phyloP scores from a whole-genome alignment of 371 early-diverging fungal genomes.

The Mortierella sp. region DNA sequence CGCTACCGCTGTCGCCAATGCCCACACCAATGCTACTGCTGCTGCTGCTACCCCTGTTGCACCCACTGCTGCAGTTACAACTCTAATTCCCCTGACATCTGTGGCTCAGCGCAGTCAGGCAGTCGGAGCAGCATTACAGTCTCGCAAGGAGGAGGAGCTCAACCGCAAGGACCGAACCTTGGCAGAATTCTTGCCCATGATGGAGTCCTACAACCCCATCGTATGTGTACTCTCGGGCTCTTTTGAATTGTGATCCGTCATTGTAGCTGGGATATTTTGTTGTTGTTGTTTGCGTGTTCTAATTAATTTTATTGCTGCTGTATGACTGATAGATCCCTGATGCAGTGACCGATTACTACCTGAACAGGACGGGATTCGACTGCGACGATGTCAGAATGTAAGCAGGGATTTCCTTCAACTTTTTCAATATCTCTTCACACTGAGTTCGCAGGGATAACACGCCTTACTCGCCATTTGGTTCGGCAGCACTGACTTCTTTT shows the following conservation, averaged over 20 bases:
- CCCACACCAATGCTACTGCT: slow-evolving; percentile 7
- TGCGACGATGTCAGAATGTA: slow-evolving; percentile 93
- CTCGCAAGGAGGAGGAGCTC: slow-evolving; percentile 62
- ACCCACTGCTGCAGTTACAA: slow-evolving; percentile 8
- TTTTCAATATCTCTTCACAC: neutral
- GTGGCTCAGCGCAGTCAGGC: slow-evolving; percentile 48
- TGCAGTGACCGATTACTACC: slow-evolving; percentile 96
- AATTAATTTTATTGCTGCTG: slow-evolving; percentile 1
- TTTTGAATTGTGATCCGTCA: neutral
- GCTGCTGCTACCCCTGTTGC: slow-evolving; percentile 9
- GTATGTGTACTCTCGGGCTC: slow-evolving; percentile 60
- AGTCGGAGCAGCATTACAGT: slow-evolving; percentile 53
- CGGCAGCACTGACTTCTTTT: too few species aligned
- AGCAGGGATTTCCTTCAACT: slow-evolving; percentile 15
- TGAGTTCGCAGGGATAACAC: too few species aligned
- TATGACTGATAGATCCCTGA: slow-evolving; percentile 91
- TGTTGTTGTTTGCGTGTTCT: neutral
- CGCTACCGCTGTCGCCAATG: slow-evolving; percentile 2
- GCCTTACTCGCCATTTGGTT: too few species aligned
- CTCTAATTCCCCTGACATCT: neutral
- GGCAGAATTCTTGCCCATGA: slow-evolving; percentile 87
- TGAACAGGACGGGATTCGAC: slow-evolving; percentile 94
- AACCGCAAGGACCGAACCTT: slow-evolving; percentile 78
- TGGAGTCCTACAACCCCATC: slow-evolving; percentile 93
- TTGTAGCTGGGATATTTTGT: neutral